Base-by-base conservation (phyloP, 2,329 filamentous ascomycete genomes). In the Ceratocystis cacaofunesta region DNA sequence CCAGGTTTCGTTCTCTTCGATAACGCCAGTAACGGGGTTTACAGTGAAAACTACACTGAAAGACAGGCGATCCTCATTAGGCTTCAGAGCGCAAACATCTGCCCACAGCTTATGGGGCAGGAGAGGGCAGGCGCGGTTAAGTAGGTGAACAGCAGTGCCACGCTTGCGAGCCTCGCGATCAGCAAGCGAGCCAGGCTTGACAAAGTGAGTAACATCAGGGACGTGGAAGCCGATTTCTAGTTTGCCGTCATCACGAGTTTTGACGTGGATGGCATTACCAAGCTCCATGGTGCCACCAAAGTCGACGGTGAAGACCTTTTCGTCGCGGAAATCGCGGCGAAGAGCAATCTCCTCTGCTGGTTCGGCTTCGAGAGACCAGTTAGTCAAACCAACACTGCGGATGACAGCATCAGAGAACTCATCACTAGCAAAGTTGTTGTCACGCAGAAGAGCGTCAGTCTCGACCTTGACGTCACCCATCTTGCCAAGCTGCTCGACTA, bases 401-500 rank as follows among this genome's bases (percentile, higher is more conserved):
- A 95, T 78, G 61, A 99, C 94, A 65, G 94, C 92, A 72, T 99
- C 94, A 4, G 92, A 95, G 75, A 99, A 99, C 70, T 97, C 94
- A 72, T 99, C 94, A 0, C 92, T 92, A 15, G 89, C 89, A 73
- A 99, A 99, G 79, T 99, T 99, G 82, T 99, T 99, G 79, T 99
- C 94, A 68, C 94, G 88, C 63, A 99, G 84, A 66, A 99, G 84
- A 66, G 94, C 94, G 78, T 99, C 94, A 1, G 94, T 99, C 78
- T 99, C 94, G 66, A 99, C 92, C 78, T 92, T 96, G 70, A 96
- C 82, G 74, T 99, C 91, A 70, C 94, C 94, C 89, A 97, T 97
- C 74, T 90, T 90, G 68, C 94, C 94, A 64, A 99, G 86, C 77
- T 96, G 90, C 78, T 99, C 94, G 64, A 97, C 92, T 60, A 99